Conservation (phyloP, 2,329 filamentous ascomycete genomes). For the Penicillium sp. region DNA sequence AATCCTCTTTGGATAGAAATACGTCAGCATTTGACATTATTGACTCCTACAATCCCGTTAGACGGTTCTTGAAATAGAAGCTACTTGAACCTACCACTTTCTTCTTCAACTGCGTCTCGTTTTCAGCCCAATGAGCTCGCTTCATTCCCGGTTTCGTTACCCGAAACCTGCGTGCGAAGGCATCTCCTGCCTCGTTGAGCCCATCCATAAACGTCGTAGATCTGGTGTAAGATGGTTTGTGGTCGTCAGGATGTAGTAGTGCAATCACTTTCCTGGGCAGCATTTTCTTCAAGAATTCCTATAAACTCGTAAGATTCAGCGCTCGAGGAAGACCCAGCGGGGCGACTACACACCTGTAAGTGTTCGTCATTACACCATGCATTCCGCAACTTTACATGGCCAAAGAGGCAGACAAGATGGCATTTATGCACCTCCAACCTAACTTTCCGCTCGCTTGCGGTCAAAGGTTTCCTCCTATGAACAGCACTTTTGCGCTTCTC, state of each 20-base stretch:
- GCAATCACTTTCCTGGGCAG: slow-evolving; percentile 62
- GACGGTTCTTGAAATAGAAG: slow-evolving; percentile 9
- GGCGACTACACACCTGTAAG: slow-evolving; percentile 54
- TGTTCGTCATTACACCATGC: slow-evolving; percentile 78
- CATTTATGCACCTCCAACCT: slow-evolving; percentile 79
- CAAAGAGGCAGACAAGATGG: slow-evolving; percentile 77
- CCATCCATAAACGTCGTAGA: slow-evolving; percentile 76
- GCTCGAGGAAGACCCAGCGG: background rate
- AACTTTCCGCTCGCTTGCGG: slow-evolving; percentile 55
- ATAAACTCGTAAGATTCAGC: slow-evolving; percentile 13
- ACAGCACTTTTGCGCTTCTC: slow-evolving; percentile 24
- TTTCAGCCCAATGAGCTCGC: slow-evolving; percentile 71
- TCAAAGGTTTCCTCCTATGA: slow-evolving; percentile 51
- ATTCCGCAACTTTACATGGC: slow-evolving; percentile 74
- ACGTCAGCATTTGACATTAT: slow-evolving; percentile 63
- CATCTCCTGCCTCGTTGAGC: slow-evolving; percentile 62
- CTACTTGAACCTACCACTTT: slow-evolving; percentile 40
- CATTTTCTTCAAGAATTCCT: slow-evolving; percentile 56
- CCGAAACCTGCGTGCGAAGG: slow-evolving; percentile 67
- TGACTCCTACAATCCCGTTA: slow-evolving; percentile 45
- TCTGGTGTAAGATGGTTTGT: slow-evolving; percentile 68
- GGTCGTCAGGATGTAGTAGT: slow-evolving; percentile 64
- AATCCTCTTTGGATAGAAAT: slow-evolving; percentile 67
- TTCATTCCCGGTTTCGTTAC: slow-evolving; percentile 68
- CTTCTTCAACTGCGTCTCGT: slow-evolving; percentile 57